Conservation (phyloP, 306 rosid genomes). For the Medicago ruthenica region DNA sequence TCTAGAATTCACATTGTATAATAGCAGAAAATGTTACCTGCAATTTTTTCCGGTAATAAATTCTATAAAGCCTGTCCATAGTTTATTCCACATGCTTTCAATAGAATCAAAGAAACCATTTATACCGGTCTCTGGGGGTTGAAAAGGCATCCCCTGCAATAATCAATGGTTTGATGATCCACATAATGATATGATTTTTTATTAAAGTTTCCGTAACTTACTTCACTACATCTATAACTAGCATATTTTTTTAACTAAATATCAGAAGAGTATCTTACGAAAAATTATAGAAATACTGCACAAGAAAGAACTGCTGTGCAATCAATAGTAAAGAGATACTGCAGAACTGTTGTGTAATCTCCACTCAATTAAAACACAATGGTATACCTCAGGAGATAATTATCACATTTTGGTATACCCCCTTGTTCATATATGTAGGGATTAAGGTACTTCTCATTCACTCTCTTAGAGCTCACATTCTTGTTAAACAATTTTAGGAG, state of each 20-base stretch:
- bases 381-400: background rate
- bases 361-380: background rate
- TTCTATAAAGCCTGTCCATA: constrained; percentile 60
- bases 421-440: background rate
- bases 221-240: constrained; percentile 6
- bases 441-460: background rate
- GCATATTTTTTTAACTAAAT: constrained; percentile 10
- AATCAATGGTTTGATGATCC: constrained; percentile 38
- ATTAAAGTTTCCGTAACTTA: background rate
- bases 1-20: constrained; percentile 28
- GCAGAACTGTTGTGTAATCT: background rate
- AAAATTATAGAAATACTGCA: background rate
- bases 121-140: constrained; percentile 62
- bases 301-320: background rate
- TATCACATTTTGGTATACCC: background rate
- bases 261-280: constrained; percentile 31
- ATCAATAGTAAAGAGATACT: background rate
- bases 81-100: constrained; percentile 64
- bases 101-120: constrained; percentile 73
- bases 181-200: constrained; percentile 5
- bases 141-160: constrained; percentile 73
- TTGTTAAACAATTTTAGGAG: background rate
- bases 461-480: background rate
- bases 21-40: constrained; percentile 59
- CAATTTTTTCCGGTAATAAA: constrained; percentile 81